A percentile compares a stretch with the other conserved stretches of the same genome.
These are phyloP conservation scores for Azolla pinnata DNA, from an alignment of 75 land plant genomes.

Conservation along the genomic window DNA sequence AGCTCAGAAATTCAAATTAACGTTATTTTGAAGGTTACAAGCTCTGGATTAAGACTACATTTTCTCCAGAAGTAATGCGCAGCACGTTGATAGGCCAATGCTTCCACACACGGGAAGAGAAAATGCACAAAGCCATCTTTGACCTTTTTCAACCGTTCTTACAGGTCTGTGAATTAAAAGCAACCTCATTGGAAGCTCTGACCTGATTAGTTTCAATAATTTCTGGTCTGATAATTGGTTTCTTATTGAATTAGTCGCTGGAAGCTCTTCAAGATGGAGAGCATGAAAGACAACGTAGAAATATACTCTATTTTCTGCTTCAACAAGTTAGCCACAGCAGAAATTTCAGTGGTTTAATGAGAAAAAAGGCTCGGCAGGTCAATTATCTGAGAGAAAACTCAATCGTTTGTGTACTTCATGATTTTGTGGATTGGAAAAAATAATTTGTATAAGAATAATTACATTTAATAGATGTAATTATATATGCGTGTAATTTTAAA, in stretches of 20 bases:
- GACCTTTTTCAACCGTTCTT: slow-evolving; percentile 86
- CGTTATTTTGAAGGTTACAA: slow-evolving; percentile 51
- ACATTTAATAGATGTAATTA: too few relatives aligned
- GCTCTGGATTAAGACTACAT: slow-evolving; percentile 78
- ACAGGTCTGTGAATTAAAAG: slow-evolving; percentile 45
- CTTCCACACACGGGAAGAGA: slow-evolving; percentile 78
- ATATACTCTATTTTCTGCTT: slow-evolving; percentile 82
- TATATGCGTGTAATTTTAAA: too few relatives aligned
- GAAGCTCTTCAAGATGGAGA: slow-evolving; percentile 96
- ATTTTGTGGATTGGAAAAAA: too few relatives aligned
- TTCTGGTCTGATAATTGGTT: neutral
- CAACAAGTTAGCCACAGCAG: slow-evolving; percentile 88
- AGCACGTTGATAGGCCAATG: slow-evolving; percentile 93
- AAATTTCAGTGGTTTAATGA: slow-evolving; percentile 69
- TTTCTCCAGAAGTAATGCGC: slow-evolving; percentile 86
- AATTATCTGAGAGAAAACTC: too few relatives aligned
- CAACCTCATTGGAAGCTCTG: neutral
- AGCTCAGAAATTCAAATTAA: neutral
- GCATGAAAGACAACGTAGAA: slow-evolving; percentile 84
- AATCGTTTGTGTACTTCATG: too few relatives aligned
- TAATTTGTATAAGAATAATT: too few relatives aligned
- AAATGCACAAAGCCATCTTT: slow-evolving; percentile 87
- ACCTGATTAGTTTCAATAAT: neutral
- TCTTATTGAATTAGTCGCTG: slow-evolving; percentile 48
- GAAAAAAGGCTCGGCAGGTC: slow-evolving; percentile 81